Base-by-base conservation (phyloP, 1,284 basidiomycete species). In the Marasmius sp. region DNA sequence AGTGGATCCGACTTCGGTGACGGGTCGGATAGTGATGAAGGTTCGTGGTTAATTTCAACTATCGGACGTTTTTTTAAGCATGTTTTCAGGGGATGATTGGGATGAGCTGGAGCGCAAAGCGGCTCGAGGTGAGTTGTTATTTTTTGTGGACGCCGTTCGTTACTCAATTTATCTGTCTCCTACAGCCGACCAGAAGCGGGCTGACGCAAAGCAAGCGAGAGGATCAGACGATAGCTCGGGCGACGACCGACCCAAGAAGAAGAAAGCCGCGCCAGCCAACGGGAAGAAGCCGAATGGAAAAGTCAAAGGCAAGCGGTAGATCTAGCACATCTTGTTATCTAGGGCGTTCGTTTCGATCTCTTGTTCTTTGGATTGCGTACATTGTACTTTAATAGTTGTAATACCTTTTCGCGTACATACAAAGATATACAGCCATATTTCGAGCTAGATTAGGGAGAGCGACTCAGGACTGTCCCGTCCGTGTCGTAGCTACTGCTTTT, bases 91-190 rank as follows among this genome's bases (percentile, higher is more conserved):
- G 34, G 94, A 96, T 64, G 95, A 97, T 69, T 98, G 95, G 95
- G 95, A 97, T 71, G 95, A 95, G 72, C 80, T 97, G 33, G 96
- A 98, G 77, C 83, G 87, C 53, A 97, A 97, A 73, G 93, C 94
- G 12, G 90, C 91, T 14, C 90, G 89, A 81, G 89, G 91, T 93
- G 68, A 71, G 79, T 75, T 59, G 48, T 10, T 5, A 36, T 37
- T 14, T 59, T 11, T 33, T 16, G 7, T 37, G 12, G 27, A 41
- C n/a, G 60, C 12, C 12, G 34, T 27, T 39, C 5, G 38, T 56
- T n/a, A 53, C 18, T 27, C 22, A 33, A 45, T 48, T 47, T 16
- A 53, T 41, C 14, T 43, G 48, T 37, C 37, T 58, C 57, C 54
- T 55, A 55, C 65, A 91, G 89, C 89, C 55, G 91, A 93, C 72